These are phyloP conservation scores for Pyricularia sp. DNA, from an alignment of 2,329 filamentous ascomycete species.

Conservation along the genomic window DNA sequence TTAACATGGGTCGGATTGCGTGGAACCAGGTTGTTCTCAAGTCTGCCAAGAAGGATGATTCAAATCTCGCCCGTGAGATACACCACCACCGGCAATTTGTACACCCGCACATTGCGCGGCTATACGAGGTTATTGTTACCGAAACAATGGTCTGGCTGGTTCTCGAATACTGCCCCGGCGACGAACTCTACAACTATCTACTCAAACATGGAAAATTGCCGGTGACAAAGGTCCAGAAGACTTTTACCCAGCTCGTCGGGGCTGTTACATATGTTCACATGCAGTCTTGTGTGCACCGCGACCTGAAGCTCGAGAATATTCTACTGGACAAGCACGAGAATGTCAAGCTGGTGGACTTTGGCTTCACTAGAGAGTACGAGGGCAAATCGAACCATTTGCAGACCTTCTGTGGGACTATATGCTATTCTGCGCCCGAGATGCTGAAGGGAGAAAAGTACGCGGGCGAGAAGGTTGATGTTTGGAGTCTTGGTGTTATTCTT, in stretches of 20 bases:
- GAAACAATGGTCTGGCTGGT: slow-evolving; percentile 93
- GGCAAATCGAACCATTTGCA: slow-evolving; percentile 90
- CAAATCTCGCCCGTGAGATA: slow-evolving; percentile 93
- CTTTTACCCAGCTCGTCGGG: slow-evolving; percentile 90
- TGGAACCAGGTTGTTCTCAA: slow-evolving; percentile 80
- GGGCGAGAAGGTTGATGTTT: slow-evolving; percentile 95
- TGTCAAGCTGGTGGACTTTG: slow-evolving; percentile 96
- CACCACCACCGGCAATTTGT: slow-evolving; percentile 97
- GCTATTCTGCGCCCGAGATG: slow-evolving; percentile 98
- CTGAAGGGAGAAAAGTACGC: slow-evolving; percentile 97
- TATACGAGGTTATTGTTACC: slow-evolving; percentile 98
- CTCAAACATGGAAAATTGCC: slow-evolving; percentile 78
- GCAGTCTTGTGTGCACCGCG: slow-evolving; percentile 91
- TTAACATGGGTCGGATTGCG: background rate
- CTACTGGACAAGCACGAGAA: slow-evolving; percentile 94
- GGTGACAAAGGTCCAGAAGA: slow-evolving; percentile 82
- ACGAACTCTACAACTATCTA: slow-evolving; percentile 95
- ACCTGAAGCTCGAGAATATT: slow-evolving; percentile 95
- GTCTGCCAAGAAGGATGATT: slow-evolving; percentile 90
- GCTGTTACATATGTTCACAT: slow-evolving; percentile 92
- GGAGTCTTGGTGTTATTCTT: slow-evolving; percentile 79
- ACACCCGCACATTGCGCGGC: slow-evolving; percentile 89
- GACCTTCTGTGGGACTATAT: slow-evolving; percentile 95
- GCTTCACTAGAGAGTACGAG: slow-evolving; percentile 95
- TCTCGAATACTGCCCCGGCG: slow-evolving; percentile 91